Evolutionary conservation across 768 basidiomycete genomes (phyloP), one percentile per base, ranked within the genome.

Genomic region (Leccinum sublutescens): DNA sequence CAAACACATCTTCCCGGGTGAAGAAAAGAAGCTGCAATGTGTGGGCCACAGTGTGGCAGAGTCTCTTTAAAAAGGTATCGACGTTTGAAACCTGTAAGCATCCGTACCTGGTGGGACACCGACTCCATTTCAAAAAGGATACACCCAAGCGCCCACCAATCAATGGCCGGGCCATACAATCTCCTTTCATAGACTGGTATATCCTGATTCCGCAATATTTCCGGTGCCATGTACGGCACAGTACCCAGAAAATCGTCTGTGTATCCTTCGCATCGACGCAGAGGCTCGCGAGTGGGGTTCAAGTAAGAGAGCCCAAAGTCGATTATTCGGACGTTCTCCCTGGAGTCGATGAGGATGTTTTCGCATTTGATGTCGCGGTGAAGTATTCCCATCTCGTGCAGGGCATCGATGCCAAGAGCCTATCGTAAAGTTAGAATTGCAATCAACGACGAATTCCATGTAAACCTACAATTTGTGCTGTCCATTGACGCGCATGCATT

Each of bases 301-400:
- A 71, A 49, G 34, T 72, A 73, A 5, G 76, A 68, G 9, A 75
- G 69, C 3, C 77, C 80, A 50, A 81, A 78, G 56, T 79, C 80
- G 3, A 74, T 67, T 17, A 81, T 77, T 25, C 75, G 74, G 21
- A 80, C 64, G 38, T 80, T 79, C 52, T 72, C 72, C 4, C 65
- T 66, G 7, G 58, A 61, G 60, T 80, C 79, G 53, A 89, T 75
- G n/a, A 89, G 78, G 47, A 90, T 79, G 59, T 89, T 89, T 74
- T 85, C 84, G 3, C 85, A 80, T 65, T 89, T 89, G 57, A 90
- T 79, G 61, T 88, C 86, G 14, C 86, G 79, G 69, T 88, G 86
- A 33, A 88, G 79, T 55, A 89, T 82, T 47, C 85, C 85, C 68
- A 84, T 79, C 25, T 71, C 71, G 62, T 88, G 86, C 45, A 89